A percentile compares a stretch with the other conserved stretches of the same genome.
Evolutionary conservation across 2,329 filamentous ascomycete genomes (phyloP).

Genomic region (Hypoxylon sp.): DNA sequence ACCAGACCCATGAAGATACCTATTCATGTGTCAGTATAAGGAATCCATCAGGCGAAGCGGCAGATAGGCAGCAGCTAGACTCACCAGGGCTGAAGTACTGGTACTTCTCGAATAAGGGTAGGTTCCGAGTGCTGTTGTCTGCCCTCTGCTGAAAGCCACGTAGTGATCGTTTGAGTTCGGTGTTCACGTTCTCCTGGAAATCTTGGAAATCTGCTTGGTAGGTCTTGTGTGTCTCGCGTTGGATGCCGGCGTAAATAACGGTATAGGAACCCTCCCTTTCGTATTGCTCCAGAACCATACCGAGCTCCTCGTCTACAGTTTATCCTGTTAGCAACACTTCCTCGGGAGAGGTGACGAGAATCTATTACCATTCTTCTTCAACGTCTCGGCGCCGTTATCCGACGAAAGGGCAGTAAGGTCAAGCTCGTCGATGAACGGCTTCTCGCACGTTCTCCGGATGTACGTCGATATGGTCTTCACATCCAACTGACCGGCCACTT

Average conservation of each 20-base stretch:
- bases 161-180: slow-evolving; percentile 77
- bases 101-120: slow-evolving; percentile 87
- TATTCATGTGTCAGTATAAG: slow-evolving; percentile 52
- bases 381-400: slow-evolving; percentile 57
- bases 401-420: slow-evolving; percentile 56
- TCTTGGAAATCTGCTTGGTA: slow-evolving; percentile 76
- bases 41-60: not conserved
- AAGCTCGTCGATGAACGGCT: slow-evolving; percentile 56
- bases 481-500: slow-evolving; percentile 66
- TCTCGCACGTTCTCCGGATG: slow-evolving; percentile 61
- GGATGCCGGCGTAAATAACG: slow-evolving; percentile 78
- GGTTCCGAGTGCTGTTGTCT: slow-evolving; percentile 57
- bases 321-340: slow-evolving; percentile 36
- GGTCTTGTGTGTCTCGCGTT: slow-evolving; percentile 58
- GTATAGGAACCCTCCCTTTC: slow-evolving; percentile 69
- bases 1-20: slow-evolving; percentile 91
- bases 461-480: slow-evolving; percentile 56
- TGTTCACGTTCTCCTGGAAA: slow-evolving; percentile 72
- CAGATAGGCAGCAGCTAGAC: slow-evolving; percentile 44
- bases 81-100: slow-evolving; percentile 91
- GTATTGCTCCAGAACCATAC: slow-evolving; percentile 59
- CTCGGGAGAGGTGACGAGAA: slow-evolving; percentile 18
- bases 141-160: slow-evolving; percentile 51
- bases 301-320: slow-evolving; percentile 63
- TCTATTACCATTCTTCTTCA: slow-evolving; percentile 62